phyloP scores from a whole-genome alignment of 2,329 filamentous ascomycete genomes.

The Penicillium glabrum region DNA sequence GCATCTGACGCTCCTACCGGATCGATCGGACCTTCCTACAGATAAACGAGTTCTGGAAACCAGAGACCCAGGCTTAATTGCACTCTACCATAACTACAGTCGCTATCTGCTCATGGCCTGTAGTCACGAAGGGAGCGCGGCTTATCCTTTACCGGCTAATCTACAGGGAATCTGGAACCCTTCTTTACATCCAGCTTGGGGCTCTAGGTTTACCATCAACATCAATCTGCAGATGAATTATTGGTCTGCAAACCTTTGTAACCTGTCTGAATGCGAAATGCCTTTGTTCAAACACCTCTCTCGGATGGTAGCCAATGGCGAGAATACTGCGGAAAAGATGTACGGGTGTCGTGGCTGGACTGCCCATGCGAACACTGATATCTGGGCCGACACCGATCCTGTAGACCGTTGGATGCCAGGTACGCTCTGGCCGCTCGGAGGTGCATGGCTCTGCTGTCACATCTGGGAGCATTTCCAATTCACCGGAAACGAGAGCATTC shows the following conservation, averaged over 20 bases:
- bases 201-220: constrained; percentile 58
- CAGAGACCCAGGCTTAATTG: constrained; percentile 55
- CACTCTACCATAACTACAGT: constrained; percentile 54
- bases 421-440: constrained; percentile 43
- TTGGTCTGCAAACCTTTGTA: constrained; percentile 56
- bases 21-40: constrained; percentile 28
- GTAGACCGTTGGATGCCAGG: constrained; percentile 47
- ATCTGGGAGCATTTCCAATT: constrained; percentile 60
- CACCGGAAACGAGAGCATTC: constrained; percentile 29
- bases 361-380: constrained; percentile 58
- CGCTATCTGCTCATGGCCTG: constrained; percentile 58
- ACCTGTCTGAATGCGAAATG: constrained; percentile 45
- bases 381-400: constrained; percentile 58
- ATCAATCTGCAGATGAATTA: constrained; percentile 65
- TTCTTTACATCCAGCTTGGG: constrained; percentile 50
- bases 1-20: constrained; percentile 26
- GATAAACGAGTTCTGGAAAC: constrained; percentile 27
- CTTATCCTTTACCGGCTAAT: constrained; percentile 52
- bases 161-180: constrained; percentile 60
- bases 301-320: constrained; percentile 39
- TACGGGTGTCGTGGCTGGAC: constrained; percentile 59
- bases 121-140: constrained; percentile 45
- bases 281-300: constrained; percentile 46
- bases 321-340: constrained; percentile 53
- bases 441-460: constrained; percentile 62